These are phyloP conservation scores for Gossypium herbaceum DNA, from an alignment of 345 rosid genomes.

Conservation along the genomic window DNA sequence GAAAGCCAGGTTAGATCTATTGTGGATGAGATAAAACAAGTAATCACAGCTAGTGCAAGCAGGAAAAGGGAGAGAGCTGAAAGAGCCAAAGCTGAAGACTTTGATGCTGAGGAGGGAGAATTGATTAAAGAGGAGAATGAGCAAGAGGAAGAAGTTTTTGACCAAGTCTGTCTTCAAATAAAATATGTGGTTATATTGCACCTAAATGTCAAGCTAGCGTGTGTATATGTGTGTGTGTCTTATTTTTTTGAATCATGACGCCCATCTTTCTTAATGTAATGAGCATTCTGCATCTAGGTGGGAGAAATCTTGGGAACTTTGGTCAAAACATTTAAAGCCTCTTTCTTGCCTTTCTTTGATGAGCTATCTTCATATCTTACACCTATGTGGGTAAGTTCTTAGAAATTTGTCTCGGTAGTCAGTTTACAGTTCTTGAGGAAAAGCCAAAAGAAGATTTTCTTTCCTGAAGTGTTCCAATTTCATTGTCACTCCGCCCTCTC, in stretches of 20 bases:
- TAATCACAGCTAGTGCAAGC: conserved; percentile 93
- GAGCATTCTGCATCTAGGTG: conserved; percentile 45
- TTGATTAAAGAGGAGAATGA: conserved; percentile 98
- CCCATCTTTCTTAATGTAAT: conserved; percentile 8
- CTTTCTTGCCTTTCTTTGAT: conserved; percentile 92
- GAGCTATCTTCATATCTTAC: conserved; percentile 90
- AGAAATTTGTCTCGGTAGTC: background rate
- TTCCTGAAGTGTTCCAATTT: background rate
- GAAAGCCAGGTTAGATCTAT: conserved; percentile 85
- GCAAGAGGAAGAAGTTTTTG: conserved; percentile 99
- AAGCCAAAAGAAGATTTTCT: background rate
- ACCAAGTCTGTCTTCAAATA: conserved; percentile 63
- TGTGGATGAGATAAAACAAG: conserved; percentile 89
- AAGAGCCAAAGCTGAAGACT: conserved; percentile 93
- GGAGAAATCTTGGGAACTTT: conserved; percentile 98
- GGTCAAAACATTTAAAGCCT: conserved; percentile 87
- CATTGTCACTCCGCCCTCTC: background rate
- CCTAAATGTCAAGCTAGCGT: background rate
- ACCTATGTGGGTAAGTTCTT: conserved; percentile 97
- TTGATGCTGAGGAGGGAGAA: conserved; percentile 97
- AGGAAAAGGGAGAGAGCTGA: conserved; percentile 92
- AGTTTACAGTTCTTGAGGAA: background rate
- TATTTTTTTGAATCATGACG: background rate
- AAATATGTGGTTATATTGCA: conserved; percentile 3
- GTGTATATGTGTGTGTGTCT: background rate